phyloP scores from a whole-genome alignment of 371 early-diverging fungal genomes.

The Actinomortierella ambigua region DNA sequence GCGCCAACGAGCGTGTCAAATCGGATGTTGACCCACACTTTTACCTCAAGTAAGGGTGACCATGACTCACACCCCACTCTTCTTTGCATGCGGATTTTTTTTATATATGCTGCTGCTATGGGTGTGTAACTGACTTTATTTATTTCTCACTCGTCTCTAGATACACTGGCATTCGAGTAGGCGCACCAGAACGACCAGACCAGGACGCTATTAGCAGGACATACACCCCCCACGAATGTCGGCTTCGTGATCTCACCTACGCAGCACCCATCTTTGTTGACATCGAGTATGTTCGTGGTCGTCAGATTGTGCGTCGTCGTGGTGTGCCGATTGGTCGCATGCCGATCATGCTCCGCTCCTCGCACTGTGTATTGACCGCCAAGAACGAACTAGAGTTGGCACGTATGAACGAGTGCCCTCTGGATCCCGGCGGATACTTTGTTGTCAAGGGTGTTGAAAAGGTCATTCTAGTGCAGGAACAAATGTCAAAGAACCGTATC shows the following conservation, averaged over 20 bases:
- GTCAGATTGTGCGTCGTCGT: conserved; percentile 84
- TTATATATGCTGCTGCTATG: background rate
- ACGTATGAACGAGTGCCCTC: conserved; percentile 94
- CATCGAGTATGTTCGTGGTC: conserved; percentile 95
- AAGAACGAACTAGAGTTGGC: conserved; percentile 84
- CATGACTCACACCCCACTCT: no score
- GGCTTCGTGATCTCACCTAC: conserved; percentile 98
- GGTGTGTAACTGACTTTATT: background rate
- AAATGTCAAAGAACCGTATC: conserved; percentile 99
- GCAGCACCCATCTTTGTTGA: conserved; percentile 97
- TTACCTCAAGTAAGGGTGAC: conserved; percentile 80
- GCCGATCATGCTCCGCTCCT: conserved; percentile 99
- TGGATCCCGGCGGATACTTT: conserved; percentile 99
- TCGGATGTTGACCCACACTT: conserved; percentile 99
- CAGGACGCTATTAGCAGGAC: conserved; percentile 74
- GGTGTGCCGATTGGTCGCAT: conserved; percentile 95
- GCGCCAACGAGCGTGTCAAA: conserved; percentile 94
- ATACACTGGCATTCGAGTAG: conserved; percentile 92
- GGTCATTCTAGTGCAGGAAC: conserved; percentile 99
- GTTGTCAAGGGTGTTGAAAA: conserved; percentile 99
- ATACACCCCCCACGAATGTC: conserved; percentile 99
- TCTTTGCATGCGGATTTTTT: no score
- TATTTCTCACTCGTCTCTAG: conserved; percentile 46
- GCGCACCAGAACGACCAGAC: conserved; percentile 82
- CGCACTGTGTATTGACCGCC: conserved; percentile 86